Evolutionary conservation across 768 basidiomycete species (phyloP).

Genomic region (Mycena crocata): DNA sequence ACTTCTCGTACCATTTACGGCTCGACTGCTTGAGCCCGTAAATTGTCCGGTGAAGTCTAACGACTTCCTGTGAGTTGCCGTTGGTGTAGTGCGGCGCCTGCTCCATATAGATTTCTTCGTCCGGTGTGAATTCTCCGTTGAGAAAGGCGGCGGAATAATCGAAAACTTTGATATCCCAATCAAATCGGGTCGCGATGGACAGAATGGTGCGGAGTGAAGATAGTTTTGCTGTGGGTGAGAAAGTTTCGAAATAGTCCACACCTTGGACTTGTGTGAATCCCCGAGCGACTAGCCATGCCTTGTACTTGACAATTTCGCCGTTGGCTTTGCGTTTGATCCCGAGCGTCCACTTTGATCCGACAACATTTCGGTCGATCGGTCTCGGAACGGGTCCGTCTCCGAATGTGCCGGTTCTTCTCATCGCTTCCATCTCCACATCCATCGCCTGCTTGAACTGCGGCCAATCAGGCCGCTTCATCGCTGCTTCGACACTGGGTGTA

Average conservation of each 20-base stretch:
- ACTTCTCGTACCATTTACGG: constrained; percentile 43
- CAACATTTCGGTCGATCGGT: constrained; percentile 36
- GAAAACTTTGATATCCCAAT: constrained; percentile 36
- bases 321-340: constrained; percentile 47
- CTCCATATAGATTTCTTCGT: constrained; percentile 39
- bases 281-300: constrained; percentile 33
- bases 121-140: constrained; percentile 23
- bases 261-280: constrained; percentile 32
- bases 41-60: constrained; percentile 35
- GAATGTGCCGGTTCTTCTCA: constrained; percentile 16
- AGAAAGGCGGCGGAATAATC: constrained; percentile 31
- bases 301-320: constrained; percentile 45
- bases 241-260: constrained; percentile 42
- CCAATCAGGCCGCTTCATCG: constrained; percentile 15
- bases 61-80: constrained; percentile 15
- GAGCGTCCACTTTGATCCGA: constrained; percentile 43
- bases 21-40: constrained; percentile 52
- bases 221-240: constrained; percentile 19
- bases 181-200: constrained; percentile 10
- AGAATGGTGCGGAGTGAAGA: constrained; percentile 22
- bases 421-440: constrained; percentile 22
- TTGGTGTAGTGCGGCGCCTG: constrained; percentile 35
- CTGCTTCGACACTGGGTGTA: constrained; percentile 18
- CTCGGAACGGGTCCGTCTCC: constrained; percentile 34
- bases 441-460: constrained; percentile 11